Evolutionary conservation across 331 rosid species (phyloP).

Genomic region (Cydonia oblonga): DNA sequence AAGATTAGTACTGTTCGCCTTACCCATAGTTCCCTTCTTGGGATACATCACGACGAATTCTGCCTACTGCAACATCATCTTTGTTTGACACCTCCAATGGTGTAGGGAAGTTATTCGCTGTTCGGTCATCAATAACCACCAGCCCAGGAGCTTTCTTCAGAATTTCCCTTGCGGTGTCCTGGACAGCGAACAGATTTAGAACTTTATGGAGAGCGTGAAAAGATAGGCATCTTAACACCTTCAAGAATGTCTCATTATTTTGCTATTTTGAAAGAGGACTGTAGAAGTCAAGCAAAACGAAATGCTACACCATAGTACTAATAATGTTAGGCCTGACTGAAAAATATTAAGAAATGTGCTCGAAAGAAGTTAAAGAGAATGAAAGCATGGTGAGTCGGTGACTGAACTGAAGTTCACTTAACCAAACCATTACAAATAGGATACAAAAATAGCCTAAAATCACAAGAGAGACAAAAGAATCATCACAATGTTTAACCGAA

Average conservation of each 20-base stretch:
- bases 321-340: too few relatives aligned
- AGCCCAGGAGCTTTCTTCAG: conserved; percentile 78
- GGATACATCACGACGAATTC: conserved; percentile 82
- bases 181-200: conserved; percentile 9
- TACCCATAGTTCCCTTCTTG: conserved; percentile 85
- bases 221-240: background rate
- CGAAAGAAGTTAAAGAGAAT: background rate
- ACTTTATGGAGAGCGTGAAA: background rate
- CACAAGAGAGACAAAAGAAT: background rate
- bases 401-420: background rate
- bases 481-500: background rate
- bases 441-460: background rate
- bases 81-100: conserved; percentile 90
- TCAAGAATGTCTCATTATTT: background rate
- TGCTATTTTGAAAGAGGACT: background rate
- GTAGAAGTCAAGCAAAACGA: background rate
- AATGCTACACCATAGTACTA: background rate
- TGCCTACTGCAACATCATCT: conserved; percentile 88
- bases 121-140: conserved; percentile 75
- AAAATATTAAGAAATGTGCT: background rate
- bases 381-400: background rate
- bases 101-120: conserved; percentile 76
- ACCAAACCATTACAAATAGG: background rate
- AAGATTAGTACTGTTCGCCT: background rate
- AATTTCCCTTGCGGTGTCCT: conserved; percentile 75